Percentiles rank a stretch among this genome's conserved stretches.
Evolutionary conservation across 1,139 yeast genomes (phyloP).

Genomic region (Sugiyamaella novakii): DNA sequence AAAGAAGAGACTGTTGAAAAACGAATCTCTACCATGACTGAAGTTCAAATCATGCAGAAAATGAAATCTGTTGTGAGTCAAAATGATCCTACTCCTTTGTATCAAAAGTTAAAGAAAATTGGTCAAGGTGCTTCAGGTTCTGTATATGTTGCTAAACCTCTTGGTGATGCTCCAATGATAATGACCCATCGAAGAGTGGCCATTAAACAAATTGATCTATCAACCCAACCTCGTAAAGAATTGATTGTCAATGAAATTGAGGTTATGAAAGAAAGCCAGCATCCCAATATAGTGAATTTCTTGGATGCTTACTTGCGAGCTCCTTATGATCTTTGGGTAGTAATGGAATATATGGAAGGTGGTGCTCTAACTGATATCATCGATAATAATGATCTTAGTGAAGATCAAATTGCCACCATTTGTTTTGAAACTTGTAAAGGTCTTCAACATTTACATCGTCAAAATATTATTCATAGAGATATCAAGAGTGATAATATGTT

Average conservation of each 20-base stretch:
- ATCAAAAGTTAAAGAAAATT: conserved; percentile 87
- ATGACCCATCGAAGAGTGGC: conserved; percentile 55
- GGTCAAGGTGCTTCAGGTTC: conserved; percentile 99
- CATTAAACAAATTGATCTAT: conserved; percentile 91
- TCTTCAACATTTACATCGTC: conserved; percentile 83
- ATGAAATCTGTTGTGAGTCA: conserved; percentile 80
- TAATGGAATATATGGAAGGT: conserved; percentile 95
- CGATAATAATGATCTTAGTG: conserved; percentile 74
- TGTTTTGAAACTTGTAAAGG: conserved; percentile 93
- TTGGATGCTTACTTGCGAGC: conserved; percentile 75
- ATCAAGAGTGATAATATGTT: conserved; percentile 93
- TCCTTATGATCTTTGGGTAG: conserved; percentile 73
- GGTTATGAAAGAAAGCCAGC: conserved; percentile 91
- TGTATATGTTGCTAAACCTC: conserved; percentile 82
- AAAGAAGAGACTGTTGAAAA: conserved; percentile 51
- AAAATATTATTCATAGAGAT: conserved; percentile 93
- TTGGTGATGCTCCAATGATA: conserved; percentile 33
- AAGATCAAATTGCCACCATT: conserved; percentile 88
- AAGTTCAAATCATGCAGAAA: conserved; percentile 82
- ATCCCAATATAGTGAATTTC: conserved; percentile 88
- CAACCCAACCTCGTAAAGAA: conserved; percentile 94
- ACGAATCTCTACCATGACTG: conserved; percentile 73
- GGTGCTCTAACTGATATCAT: conserved; percentile 89
- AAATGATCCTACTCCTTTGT: conserved; percentile 81
- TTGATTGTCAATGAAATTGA: conserved; percentile 88